Percentiles rank a stretch among this genome's conserved stretches.
Evolutionary conservation across 2,329 filamentous ascomycete species (phyloP).

Genomic region (Calonectria pauciramosa): DNA sequence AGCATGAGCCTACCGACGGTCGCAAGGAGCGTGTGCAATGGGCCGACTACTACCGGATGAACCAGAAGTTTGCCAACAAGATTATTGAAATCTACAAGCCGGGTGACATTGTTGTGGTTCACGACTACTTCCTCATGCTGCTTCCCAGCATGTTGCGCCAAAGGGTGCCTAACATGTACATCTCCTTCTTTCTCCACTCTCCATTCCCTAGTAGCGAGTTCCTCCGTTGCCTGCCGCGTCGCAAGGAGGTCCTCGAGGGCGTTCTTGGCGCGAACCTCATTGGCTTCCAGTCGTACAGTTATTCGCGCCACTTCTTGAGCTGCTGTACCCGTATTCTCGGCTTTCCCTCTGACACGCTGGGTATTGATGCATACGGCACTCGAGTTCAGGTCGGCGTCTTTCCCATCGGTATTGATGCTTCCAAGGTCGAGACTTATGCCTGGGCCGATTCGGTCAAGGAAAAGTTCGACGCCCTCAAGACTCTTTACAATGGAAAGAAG

Average conservation of each 20-base stretch:
- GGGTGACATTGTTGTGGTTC: constrained; percentile 91
- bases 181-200: constrained; percentile 93
- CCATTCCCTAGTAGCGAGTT: constrained; percentile 98
- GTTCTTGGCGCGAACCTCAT: constrained; percentile 93
- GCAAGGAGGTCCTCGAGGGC: constrained; percentile 92
- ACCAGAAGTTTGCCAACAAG: constrained; percentile 90
- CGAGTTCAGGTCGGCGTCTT: constrained; percentile 94
- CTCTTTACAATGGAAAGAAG: constrained; percentile 89
- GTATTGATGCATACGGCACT: constrained; percentile 89
- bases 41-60: constrained; percentile 94
- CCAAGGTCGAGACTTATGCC: constrained; percentile 80
- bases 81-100: constrained; percentile 92
- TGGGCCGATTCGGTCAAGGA: constrained; percentile 79
- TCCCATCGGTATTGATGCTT: constrained; percentile 94
- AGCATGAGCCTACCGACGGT: constrained; percentile 90
- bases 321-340: constrained; percentile 92
- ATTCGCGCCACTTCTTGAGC: constrained; percentile 93
- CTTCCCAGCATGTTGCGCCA: constrained; percentile 91
- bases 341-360: constrained; percentile 88
- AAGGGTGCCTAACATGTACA: constrained; percentile 88
- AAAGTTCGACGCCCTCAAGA: constrained; percentile 79
- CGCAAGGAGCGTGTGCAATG: constrained; percentile 85
- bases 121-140: constrained; percentile 94
- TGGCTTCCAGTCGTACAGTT: constrained; percentile 96
- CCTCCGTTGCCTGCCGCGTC: constrained; percentile 86